Base-by-base conservation (phyloP, 306 rosid species). In the Rosa multiflora region DNA sequence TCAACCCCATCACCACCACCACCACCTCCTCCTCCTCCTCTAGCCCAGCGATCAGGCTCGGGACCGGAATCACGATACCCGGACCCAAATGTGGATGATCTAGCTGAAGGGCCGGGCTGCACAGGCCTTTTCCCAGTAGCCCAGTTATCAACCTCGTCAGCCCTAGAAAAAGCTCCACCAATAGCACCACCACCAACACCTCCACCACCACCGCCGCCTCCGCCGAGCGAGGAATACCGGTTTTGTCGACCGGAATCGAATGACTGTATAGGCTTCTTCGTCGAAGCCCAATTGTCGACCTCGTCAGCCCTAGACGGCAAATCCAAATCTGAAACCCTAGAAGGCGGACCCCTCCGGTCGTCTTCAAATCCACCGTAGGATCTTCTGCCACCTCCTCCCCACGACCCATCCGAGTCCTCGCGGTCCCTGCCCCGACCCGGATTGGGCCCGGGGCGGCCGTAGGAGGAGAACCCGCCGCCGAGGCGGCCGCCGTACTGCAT, bases 301-400 rank as follows among this genome's bases (percentile, higher is more conserved):
- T 91, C 99, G 71, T 96, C 98, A 10, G 99, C 99, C 92, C 98
- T 89, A 4, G 99, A 96, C 32, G 94, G 94, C 70, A 88, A 97
- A 85, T 93, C 98, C 7, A 85, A 77, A 26, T 90, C 97, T 44
- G 98, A 93, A 93, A 85, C 97, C 99, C 98, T 96, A 88, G 97
- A 80, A 73, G 76, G 58, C 0, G 89, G 75, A 26, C 89, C 91
- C 76, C 96, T 76, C 18, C 97, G 93, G 44, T 96, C 97, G 18
- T 91, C 98, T 10, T 91, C 99, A 42, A 96, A 96, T 77, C 97
- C 97, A 18, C 99, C 94, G 44, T 90, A 90, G 3, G 97, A 82
- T 85, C 91, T 88, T 66, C 99, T 64, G 5, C 87, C 90, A 8
- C 91, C 94, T 1, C 89, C 91, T 0, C 94, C 98, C 99, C 99